These are phyloP conservation scores for Annona squamosa DNA, from an alignment of 164 flowering plant species.

Conservation along the genomic window DNA sequence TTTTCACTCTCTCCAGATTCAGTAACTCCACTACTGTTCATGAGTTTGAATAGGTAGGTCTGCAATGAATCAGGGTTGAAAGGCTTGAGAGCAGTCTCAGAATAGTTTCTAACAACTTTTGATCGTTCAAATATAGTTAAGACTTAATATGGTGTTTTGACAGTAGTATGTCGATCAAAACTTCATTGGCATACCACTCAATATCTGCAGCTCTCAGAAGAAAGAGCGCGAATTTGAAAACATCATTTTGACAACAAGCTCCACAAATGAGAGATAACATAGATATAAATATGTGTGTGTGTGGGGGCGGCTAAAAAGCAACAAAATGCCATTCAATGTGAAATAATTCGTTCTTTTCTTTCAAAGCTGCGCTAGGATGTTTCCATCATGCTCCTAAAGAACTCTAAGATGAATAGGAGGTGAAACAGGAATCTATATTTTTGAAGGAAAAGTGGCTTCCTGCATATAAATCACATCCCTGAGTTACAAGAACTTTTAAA, in stretches of 20 bases:
- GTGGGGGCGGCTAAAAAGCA: no score
- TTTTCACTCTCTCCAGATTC: conserved; percentile 98
- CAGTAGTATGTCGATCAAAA: neutral
- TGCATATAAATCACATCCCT: neutral
- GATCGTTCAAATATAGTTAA: neutral
- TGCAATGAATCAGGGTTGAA: conserved; percentile 16
- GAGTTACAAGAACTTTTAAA: no score
- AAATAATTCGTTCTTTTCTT: neutral
- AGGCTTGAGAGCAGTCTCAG: neutral
- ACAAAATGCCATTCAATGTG: no score
- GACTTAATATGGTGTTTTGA: neutral
- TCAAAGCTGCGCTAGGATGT: neutral
- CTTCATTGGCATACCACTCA: neutral
- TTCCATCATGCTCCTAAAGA: neutral
- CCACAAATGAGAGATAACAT: no score
- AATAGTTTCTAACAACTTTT: neutral
- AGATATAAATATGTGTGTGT: no score
- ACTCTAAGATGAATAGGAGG: neutral
- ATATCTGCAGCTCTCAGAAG: neutral
- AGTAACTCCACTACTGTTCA: conserved; percentile 91
- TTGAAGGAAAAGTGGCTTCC: neutral
- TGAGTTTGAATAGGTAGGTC: conserved; percentile 93
- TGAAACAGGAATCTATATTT: neutral
- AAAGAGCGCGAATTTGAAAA: neutral
- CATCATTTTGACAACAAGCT: no score